These are phyloP conservation scores for Pelargonium nanum DNA, from an alignment of 345 rosid species.

Conservation along the genomic window DNA sequence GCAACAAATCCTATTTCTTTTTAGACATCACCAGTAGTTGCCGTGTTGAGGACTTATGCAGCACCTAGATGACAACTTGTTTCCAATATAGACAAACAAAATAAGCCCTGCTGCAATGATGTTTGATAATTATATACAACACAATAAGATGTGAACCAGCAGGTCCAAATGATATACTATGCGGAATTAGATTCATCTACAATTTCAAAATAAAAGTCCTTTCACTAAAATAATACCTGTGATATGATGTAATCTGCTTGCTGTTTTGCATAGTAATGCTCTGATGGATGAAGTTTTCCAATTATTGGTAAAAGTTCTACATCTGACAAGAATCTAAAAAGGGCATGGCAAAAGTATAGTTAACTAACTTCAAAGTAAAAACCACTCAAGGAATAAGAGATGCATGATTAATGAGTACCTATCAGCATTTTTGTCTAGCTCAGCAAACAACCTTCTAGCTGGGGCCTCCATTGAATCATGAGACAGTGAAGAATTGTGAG, in stretches of 20 bases:
- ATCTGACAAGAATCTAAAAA: constrained; percentile 54
- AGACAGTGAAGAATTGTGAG: constrained; percentile 38
- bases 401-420: constrained; percentile 36
- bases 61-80: no score
- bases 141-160: no score
- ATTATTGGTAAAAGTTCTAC: constrained; percentile 65
- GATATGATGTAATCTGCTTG: constrained; percentile 84
- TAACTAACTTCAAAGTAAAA: constrained; percentile 1
- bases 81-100: no score
- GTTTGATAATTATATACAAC: no score
- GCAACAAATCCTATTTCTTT: no score
- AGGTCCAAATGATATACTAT: no score
- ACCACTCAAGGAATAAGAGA: neutral
- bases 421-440: constrained; percentile 86
- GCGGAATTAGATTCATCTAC: no score
- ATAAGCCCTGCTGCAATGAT: no score
- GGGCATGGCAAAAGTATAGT: neutral
- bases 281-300: constrained; percentile 89
- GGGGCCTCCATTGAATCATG: constrained; percentile 67
- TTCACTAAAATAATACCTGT: constrained; percentile 42
- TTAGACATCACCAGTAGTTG: no score
- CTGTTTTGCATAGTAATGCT: constrained; percentile 84
- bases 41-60: no score
- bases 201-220: no score
- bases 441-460: constrained; percentile 56